phyloP scores from a whole-genome alignment of 352 stramenopile species.

The Phytophthora ramorum region DNA sequence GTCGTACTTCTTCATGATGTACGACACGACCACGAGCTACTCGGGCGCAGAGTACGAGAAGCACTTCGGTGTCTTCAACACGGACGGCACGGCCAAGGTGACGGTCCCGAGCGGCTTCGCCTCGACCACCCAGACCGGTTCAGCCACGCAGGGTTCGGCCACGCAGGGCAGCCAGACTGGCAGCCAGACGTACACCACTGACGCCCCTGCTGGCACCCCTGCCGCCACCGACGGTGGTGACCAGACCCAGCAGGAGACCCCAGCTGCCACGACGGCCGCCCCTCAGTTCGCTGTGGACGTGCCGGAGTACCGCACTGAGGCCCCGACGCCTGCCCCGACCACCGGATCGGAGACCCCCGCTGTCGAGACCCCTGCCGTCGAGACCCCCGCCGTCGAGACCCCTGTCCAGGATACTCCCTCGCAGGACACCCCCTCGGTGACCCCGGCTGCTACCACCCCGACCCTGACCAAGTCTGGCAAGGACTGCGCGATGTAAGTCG shows the following conservation, averaged over 20 bases:
- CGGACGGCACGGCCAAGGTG: conserved; percentile 48
- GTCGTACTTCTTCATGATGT: conserved; percentile 74
- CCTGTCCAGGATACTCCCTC: conserved; percentile 13
- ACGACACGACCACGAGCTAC: conserved; percentile 59
- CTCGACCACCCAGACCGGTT: background rate
- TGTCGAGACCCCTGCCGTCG: conserved; percentile 9
- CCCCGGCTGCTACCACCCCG: conserved; percentile 14
- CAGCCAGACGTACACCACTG: conserved; percentile 13
- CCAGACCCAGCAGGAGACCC: conserved; percentile 20
- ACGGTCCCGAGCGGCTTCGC: conserved; percentile 31
- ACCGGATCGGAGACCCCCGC: background rate
- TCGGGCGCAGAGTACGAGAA: conserved; percentile 57
- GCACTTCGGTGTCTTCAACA: conserved; percentile 56
- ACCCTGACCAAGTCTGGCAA: conserved; percentile 20
- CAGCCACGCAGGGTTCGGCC: background rate
- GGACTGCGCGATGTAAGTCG: conserved; percentile 38
- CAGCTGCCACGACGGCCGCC: background rate
- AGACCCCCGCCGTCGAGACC: conserved; percentile 17
- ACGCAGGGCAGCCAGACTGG: background rate
- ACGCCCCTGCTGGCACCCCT: background rate
- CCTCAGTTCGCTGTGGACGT: conserved; percentile 15
- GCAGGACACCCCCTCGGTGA: conserved; percentile 30
- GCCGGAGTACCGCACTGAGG: conserved; percentile 9
- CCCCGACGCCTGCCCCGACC: background rate
- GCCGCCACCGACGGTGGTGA: conserved; percentile 10